Base-by-base conservation (phyloP, 768 basidiomycete species). In the Lentinula detonsa region DNA sequence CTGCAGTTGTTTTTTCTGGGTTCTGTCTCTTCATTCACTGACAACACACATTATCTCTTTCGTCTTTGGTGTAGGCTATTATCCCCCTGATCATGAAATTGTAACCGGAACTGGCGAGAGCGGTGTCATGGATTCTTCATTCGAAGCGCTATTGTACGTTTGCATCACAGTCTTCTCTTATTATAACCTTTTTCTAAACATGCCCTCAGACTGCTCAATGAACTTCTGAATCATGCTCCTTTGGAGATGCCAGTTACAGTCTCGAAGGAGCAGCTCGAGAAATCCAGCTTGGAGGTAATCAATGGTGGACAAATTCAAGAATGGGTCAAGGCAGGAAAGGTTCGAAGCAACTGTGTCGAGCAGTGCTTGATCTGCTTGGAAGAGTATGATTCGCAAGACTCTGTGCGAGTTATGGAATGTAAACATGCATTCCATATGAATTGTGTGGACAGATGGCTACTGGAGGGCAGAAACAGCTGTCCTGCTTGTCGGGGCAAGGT, bases 381-480 rank as follows among this genome's bases (percentile, higher is more conserved):
- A 60, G 93, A 96, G 59, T 97, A 97, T 72, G 80, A 81, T 35
- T 70, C 76, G 1, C 87, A 90, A 48, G 91, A 93, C 49, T 86
- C 93, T 31, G 73, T 95, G 52, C 85, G 95, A 28, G 74, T 97
- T 37, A 80, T 98, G 76, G 74, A 75, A 5, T 97, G 95, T 73
- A 82, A 84, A 64, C 95, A 98, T 74, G 87, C 84, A n/a, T 98
- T 95, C 81, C 95, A 98, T 69, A 86, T 86, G 67, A 75, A 71
- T 21, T 97, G 95, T 65, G 92, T 97, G 5, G 95, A 97, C 69
- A 85, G 80, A 62, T 96, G 95, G 93, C 76, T 96, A 37, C 82
- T 87, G 70, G 85, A 82, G 5, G 93, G 94, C 3, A 81, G 86
- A 60, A 97, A 97, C 67, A 93, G 92, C 61, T 97, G 95, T 71